Conservation (phyloP, 495 filamentous ascomycete genomes). For the Sordaria brevicollis region DNA sequence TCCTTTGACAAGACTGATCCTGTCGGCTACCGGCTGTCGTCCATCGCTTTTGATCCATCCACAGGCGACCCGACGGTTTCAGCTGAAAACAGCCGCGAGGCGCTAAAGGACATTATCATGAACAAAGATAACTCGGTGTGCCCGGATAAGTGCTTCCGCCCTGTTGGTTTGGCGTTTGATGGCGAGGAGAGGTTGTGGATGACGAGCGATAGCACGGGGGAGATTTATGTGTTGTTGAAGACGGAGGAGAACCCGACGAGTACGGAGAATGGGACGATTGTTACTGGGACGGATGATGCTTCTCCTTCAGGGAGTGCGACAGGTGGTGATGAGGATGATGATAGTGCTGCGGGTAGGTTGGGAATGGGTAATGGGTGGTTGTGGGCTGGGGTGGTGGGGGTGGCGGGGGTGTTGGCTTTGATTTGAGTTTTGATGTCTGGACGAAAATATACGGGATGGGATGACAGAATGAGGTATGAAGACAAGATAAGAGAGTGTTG, state of each 20-base stretch:
- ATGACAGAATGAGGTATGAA: background rate
- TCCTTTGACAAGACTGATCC: constrained; percentile 39
- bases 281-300: constrained; percentile 2
- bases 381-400: background rate
- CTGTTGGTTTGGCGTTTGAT: constrained; percentile 40
- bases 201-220: constrained; percentile 39
- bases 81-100: constrained; percentile 20
- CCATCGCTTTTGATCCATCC: constrained; percentile 23
- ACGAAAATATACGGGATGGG: too few species aligned
- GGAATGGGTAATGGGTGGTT: background rate
- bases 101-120: constrained; percentile 34
- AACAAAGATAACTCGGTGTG: constrained; percentile 35
- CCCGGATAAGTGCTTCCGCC: constrained; percentile 40
- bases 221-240: constrained; percentile 37
- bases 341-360: background rate
- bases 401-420: background rate
- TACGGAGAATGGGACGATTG: constrained; percentile 10
- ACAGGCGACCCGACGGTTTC: constrained; percentile 30
- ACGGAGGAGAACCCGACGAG: background rate
- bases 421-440: background rate
- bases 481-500: background rate
- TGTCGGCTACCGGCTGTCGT: constrained; percentile 39
- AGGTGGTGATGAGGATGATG: background rate
- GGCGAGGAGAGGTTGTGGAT: constrained; percentile 33
- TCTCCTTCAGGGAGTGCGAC: background rate